Evolutionary conservation across 2,329 filamentous ascomycete species (phyloP), one percentile per base, ranked within the genome.

Genomic region (Alternaria dauci): DNA sequence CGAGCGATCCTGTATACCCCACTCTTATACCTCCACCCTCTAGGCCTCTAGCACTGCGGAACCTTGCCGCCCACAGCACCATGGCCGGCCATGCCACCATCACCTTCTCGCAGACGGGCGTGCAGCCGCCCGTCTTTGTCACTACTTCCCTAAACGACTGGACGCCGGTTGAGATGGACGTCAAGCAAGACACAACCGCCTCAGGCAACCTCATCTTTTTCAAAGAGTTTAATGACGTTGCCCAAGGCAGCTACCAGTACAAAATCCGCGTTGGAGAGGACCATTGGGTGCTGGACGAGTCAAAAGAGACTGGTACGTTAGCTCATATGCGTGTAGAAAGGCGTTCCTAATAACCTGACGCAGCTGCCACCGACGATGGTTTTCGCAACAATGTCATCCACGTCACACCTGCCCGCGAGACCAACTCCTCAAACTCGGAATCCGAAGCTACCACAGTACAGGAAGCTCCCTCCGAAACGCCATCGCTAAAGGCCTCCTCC

Each of bases 101-200:
- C 71, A 86, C 83, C 57, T 92, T 88, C 79, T 81, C 82, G 55
- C 86, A 85, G 63, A 78, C 84, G 2, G 88, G 86, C 55, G 83
- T 87, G 1, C 79, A 84, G 57, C 88, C 90, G 53, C 91, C 91
- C 4, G 83, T 94, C 54, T 93, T 85, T 71, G 80, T 94, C 7
- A 89, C 89, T 11, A 91, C 89, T 16, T 87, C 87, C 23, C 89
- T 93, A 71, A 88, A 88, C 20, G 78, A 86, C 81, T 94, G 91
- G 91, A 76, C 86, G 41, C 84, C 86, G 1, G 80, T 86, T 47
- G 88, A 92, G 78, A 91, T 93, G 89, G 76, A 85, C 9, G 54
- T 66, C 4, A 82, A 78, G 58, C 68, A 74, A 6, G 81, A 80
- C 4, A 79, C 80, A 30, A 82, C 84, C 9, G 78, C 82, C 4